phyloP scores from a whole-genome alignment of 257 asterid species.

The Agastache rugosa region DNA sequence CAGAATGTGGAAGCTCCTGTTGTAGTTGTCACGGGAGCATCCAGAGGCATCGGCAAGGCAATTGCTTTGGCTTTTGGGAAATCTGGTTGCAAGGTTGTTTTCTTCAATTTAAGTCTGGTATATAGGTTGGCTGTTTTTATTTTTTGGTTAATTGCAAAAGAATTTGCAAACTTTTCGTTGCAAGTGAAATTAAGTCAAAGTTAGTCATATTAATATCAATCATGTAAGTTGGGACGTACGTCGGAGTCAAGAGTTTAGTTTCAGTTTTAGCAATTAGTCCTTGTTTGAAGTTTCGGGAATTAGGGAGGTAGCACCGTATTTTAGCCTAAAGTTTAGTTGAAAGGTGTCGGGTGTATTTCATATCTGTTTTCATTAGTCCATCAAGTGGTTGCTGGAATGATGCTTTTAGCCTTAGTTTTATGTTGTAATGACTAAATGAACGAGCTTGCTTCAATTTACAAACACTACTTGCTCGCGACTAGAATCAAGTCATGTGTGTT shows the following conservation, averaged over 20 bases:
- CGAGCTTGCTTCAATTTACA: not conserved
- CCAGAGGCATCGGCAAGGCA: constrained; percentile 95
- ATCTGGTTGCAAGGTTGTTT: constrained; percentile 89
- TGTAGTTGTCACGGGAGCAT: constrained; percentile 90
- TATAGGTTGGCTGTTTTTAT: constrained; percentile 14
- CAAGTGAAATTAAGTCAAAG: not conserved
- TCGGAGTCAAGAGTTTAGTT: not conserved
- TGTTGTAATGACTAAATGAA: not conserved
- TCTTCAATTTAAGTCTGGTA: constrained; percentile 14
- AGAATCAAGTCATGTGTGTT: not conserved
- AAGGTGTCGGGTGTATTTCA: not conserved
- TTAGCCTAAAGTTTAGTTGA: not conserved
- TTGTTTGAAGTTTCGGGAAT: not conserved
- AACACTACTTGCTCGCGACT: not conserved
- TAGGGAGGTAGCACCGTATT: not conserved
- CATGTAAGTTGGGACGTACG: not conserved
- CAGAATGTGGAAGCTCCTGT: constrained; percentile 77
- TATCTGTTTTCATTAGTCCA: constrained; percentile 4
- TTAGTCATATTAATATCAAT: not conserved
- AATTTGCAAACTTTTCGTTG: not conserved
- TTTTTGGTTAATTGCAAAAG: constrained; percentile 5
- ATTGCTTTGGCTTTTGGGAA: constrained; percentile 88
- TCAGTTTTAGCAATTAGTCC: not conserved
- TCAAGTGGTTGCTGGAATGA: not conserved
- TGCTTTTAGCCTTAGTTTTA: constrained; percentile 4